Conservation (phyloP, 2,329 filamentous ascomycete species). For the Venturia oleaginea region DNA sequence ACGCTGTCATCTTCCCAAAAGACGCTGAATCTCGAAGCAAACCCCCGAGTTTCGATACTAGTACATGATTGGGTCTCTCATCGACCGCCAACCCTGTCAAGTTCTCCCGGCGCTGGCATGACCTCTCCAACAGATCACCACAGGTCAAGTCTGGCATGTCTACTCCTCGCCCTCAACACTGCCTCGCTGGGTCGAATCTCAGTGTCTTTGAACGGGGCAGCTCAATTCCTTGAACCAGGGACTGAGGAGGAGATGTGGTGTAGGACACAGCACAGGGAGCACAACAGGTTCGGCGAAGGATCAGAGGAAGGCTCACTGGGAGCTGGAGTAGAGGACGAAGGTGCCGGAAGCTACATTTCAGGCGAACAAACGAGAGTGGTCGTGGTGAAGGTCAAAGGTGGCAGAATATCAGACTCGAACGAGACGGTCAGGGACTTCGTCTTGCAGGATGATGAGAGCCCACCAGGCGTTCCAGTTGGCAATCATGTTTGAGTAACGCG, state of each 20-base stretch:
- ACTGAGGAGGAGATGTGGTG: slow-evolving; percentile 81
- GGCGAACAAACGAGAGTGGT: slow-evolving; percentile 82
- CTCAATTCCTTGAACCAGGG: slow-evolving; percentile 60
- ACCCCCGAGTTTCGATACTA: slow-evolving; percentile 83
- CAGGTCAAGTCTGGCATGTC: slow-evolving; percentile 59
- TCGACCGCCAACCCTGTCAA: slow-evolving; percentile 66
- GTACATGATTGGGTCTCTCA: slow-evolving; percentile 98
- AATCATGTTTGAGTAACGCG: not conserved
- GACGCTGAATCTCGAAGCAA: slow-evolving; percentile 70
- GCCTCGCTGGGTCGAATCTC: slow-evolving; percentile 80
- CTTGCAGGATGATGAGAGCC: slow-evolving; percentile 12
- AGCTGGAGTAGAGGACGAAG: slow-evolving; percentile 35
- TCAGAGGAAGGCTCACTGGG: slow-evolving; percentile 21
- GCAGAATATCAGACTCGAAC: slow-evolving; percentile 90
- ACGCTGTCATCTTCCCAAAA: slow-evolving; percentile 72
- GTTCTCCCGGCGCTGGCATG: slow-evolving; percentile 37
- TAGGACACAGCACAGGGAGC: slow-evolving; percentile 73
- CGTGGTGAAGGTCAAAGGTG: slow-evolving; percentile 72
- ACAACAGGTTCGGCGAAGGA: slow-evolving; percentile 67
- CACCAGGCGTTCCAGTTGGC: slow-evolving; percentile 13
- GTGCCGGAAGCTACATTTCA: slow-evolving; percentile 61
- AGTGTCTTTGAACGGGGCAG: slow-evolving; percentile 86
- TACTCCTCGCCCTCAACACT: slow-evolving; percentile 86
- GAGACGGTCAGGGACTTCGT: slow-evolving; percentile 79
- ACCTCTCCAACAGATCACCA: slow-evolving; percentile 19